Evolutionary conservation across 2,329 filamentous ascomycete genomes (phyloP).

Genomic region (Aureobasidium sp.): DNA sequence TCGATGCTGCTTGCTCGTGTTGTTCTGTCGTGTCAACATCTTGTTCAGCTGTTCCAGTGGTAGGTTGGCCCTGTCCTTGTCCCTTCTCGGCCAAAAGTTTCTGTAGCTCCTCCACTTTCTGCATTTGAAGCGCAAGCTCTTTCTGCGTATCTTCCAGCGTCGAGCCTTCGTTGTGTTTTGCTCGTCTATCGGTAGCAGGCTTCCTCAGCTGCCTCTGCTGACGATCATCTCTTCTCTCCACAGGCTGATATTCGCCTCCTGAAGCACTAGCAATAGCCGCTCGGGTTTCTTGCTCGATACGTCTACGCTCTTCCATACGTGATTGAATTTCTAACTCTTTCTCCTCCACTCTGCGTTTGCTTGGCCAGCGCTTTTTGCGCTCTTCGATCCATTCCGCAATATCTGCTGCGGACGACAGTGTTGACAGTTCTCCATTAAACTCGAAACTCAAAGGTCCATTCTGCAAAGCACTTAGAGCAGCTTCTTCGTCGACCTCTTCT

Average conservation of each 20-base stretch:
- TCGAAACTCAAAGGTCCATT: conserved; percentile 41
- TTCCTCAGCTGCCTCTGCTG: background rate
- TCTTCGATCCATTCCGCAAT: conserved; percentile 75
- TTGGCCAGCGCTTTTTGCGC: conserved; percentile 73
- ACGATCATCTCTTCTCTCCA: background rate
- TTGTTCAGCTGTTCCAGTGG: background rate
- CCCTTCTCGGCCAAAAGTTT: conserved; percentile 22
- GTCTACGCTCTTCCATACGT: conserved; percentile 23
- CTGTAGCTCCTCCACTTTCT: conserved; percentile 29
- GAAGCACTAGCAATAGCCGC: conserved; percentile 12
- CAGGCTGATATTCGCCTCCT: conserved; percentile 1
- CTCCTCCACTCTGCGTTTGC: conserved; percentile 60
- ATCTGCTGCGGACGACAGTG: conserved; percentile 54
- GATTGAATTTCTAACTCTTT: conserved; percentile 30
- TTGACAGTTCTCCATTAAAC: conserved; percentile 49
- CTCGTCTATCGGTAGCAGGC: background rate
- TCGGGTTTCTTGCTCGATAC: conserved; percentile 24
- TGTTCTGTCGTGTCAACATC: background rate
- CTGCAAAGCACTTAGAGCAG: conserved; percentile 26
- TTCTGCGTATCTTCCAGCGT: conserved; percentile 18
- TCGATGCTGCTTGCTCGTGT: background rate
- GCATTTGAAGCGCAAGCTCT: conserved; percentile 18
- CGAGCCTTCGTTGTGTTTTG: background rate
- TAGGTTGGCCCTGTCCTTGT: background rate
- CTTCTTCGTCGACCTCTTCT: conserved; percentile 65